Evolutionary conservation across 768 basidiomycete genomes (phyloP), one percentile per base, ranked within the genome.

Genomic region (Leccinellum luteum): DNA sequence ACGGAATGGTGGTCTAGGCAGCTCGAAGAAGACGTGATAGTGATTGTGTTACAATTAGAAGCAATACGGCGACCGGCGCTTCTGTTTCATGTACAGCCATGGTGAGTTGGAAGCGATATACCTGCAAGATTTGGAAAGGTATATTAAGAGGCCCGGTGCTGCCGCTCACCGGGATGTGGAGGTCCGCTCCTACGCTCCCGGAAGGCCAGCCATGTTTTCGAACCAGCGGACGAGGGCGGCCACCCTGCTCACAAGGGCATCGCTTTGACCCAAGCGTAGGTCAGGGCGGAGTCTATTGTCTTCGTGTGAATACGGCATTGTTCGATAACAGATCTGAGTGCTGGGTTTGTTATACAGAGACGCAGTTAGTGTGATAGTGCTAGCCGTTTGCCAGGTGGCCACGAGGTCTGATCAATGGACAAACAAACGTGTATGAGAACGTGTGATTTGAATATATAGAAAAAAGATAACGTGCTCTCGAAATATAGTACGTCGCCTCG

Each of bases 311-410:
- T 81, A 79, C 2, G 89, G 87, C 81, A 92, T 81, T 7, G 89
- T 86, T 19, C 91, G 84, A 72, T 87, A 93, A 67, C 91, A 93
- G 15, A 92, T 85, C 60, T 85, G 78, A 48, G 84, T 67, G 51
- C 69, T 74, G 1, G 89, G 86, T 48, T 80, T 82, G 25, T 85
- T 78, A 62, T 83, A 80, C 13, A 86, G 84, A 1, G 90, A 92
- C 0, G 89, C 90, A 0, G 85, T 83, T 27, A 92, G 72, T 3
- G 76, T 75, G 49, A 82, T 71, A 1, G 83, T 76, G 1, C 76
- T 69, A 10, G 69, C 64, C 2, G 76, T 65, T 59, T 83, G 79
- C 66, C 75, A 80, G 9, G 74, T 68, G 2, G 79, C 80, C 45
- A 74, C 75, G 13, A 89, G 78, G 67, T 85, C 87, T 89, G 50